A percentile compares a stretch with the other conserved stretches of the same genome.
Conservation (phyloP, 208 protist species). For the Acanthamoeba culbertsoni region DNA sequence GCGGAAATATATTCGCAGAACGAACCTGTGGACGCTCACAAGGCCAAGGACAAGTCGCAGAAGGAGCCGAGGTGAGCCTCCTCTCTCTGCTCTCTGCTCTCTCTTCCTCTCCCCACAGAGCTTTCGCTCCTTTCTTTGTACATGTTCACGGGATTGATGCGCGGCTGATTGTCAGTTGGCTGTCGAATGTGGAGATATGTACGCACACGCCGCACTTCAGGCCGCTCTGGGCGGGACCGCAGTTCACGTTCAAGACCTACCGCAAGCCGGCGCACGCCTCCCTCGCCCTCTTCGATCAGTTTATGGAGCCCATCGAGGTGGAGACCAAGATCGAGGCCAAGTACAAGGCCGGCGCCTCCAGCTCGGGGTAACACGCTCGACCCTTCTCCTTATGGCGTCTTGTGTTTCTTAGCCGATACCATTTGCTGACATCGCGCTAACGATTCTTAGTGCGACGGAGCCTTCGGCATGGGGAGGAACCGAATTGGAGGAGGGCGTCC, state of each 20-base stretch:
- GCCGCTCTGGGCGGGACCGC: constrained; percentile 27
- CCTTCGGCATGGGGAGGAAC: neutral
- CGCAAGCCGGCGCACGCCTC: neutral
- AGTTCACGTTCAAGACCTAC: constrained; percentile 54
- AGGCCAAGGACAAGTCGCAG: neutral
- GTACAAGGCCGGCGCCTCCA: neutral
- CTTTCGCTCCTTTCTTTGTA: neutral
- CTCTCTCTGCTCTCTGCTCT: neutral
- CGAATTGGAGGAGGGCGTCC: neutral
- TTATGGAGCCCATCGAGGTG: neutral
- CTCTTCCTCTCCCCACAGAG: too few species aligned
- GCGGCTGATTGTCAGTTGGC: neutral
- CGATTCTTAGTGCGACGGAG: neutral
- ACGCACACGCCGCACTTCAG: constrained; percentile 39
- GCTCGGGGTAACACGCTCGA: neutral
- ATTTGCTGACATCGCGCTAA: neutral
- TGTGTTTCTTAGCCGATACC: too few species aligned
- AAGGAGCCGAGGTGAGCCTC: neutral
- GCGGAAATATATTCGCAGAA: too few species aligned
- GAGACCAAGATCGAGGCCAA: constrained; percentile 20
- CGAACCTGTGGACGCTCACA: neutral
- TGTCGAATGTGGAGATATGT: constrained; percentile 51
- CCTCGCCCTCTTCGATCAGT: neutral
- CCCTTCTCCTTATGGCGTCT: neutral
- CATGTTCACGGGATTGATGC: neutral